These are phyloP conservation scores for Brassica juncea DNA, from an alignment of 345 rosid genomes.

Conservation along the genomic window DNA sequence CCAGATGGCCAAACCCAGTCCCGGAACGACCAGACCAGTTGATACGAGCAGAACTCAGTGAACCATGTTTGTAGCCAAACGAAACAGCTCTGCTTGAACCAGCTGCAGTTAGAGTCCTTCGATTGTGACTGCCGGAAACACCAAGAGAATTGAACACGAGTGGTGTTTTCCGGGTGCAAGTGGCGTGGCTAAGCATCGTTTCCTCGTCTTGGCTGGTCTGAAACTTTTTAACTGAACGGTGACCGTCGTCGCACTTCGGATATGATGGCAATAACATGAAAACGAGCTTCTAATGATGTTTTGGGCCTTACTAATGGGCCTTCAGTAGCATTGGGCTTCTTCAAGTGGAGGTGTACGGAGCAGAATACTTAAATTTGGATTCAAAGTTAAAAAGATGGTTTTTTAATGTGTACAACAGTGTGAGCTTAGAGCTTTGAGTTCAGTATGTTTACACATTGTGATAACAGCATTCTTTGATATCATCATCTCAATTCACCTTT, in stretches of 20 bases:
- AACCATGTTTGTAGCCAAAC: slow-evolving; percentile 33
- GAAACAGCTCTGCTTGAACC: slow-evolving; percentile 38
- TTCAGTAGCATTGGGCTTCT: background rate
- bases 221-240: slow-evolving; percentile 17
- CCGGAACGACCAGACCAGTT: slow-evolving; percentile 31
- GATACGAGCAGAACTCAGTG: slow-evolving; percentile 40
- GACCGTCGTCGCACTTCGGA: background rate
- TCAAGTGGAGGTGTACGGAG: background rate
- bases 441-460: background rate
- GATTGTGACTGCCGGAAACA: slow-evolving; percentile 36
- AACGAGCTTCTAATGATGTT: background rate
- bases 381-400: no score
- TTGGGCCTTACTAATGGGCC: slow-evolving; percentile 16
- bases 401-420: no score
- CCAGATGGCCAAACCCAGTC: slow-evolving; percentile 40
- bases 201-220: slow-evolving; percentile 10
- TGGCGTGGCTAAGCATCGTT: slow-evolving; percentile 38
- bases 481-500: slow-evolving; percentile 63
- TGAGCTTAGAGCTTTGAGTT: no score
- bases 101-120: slow-evolving; percentile 22
- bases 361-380: background rate
- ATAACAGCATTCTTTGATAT: no score
- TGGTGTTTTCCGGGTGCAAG: slow-evolving; percentile 49
- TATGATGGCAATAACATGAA: background rate
- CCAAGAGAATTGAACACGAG: slow-evolving; percentile 40